phyloP scores from a whole-genome alignment of 805 yeast species.

The Limtongozyma cylindracea region DNA sequence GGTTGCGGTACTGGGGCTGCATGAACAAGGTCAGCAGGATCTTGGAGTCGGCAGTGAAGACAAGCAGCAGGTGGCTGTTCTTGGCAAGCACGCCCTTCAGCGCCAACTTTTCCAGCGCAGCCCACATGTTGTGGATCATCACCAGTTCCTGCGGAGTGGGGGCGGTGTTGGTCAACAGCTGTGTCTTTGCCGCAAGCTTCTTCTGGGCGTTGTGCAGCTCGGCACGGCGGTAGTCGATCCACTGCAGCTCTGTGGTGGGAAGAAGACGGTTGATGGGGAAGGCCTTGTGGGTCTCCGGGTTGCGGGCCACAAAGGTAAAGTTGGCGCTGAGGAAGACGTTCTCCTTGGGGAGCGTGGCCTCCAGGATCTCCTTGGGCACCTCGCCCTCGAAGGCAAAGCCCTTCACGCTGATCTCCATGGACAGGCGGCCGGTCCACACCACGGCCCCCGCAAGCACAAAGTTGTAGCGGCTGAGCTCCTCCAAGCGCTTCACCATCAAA shows the following conservation, averaged over 20 bases:
- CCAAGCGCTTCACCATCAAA: constrained; percentile 64
- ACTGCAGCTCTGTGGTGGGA: constrained; percentile 52
- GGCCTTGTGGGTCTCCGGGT: constrained; percentile 77
- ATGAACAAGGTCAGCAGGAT: constrained; percentile 61
- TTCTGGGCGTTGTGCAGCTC: constrained; percentile 77
- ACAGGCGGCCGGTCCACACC: constrained; percentile 84
- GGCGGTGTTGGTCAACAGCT: constrained; percentile 28
- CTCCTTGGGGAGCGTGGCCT: constrained; percentile 29
- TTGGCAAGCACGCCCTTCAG: constrained; percentile 35
- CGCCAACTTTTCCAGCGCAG: constrained; percentile 5
- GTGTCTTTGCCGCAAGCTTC: constrained; percentile 47
- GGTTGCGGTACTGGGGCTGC: constrained; percentile 93
- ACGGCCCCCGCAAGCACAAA: constrained; percentile 77
- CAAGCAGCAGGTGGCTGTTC: too few relatives aligned
- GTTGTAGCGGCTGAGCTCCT: constrained; percentile 49
- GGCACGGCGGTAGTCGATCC: constrained; percentile 70
- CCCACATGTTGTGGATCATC: constrained; percentile 60
- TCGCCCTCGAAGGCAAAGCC: constrained; percentile 53
- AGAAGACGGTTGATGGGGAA: constrained; percentile 65
- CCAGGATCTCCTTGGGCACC: constrained; percentile 24
- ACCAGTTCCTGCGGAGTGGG: constrained; percentile 48
- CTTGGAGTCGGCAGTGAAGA: too few relatives aligned
- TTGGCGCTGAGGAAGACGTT: constrained; percentile 70
- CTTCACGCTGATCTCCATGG: constrained; percentile 84
- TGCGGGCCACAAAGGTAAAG: constrained; percentile 88